A percentile compares a stretch with the other conserved stretches of the same genome.
These are phyloP conservation scores for Neoconidiobolus thromboides DNA, from an alignment of 371 early-diverging fungal genomes.

Conservation along the genomic window DNA sequence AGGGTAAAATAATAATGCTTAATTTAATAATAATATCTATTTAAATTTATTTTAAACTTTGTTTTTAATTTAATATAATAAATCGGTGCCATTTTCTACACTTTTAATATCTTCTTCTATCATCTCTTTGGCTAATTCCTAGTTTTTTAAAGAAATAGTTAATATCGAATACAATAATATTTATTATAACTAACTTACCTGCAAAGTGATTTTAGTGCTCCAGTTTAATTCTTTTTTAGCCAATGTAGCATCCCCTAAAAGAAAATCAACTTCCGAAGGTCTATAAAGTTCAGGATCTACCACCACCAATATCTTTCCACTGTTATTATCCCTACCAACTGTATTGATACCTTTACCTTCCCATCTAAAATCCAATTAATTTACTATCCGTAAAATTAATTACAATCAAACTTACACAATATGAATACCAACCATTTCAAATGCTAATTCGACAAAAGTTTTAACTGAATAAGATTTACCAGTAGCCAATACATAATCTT, in stretches of 20 bases:
- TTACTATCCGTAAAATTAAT: neutral
- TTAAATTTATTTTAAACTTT: no score
- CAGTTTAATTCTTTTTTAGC: constrained; percentile 46
- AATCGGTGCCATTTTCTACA: constrained; percentile 7
- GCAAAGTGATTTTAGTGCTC: constrained; percentile 37
- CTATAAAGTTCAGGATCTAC: constrained; percentile 64
- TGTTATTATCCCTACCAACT: constrained; percentile 42
- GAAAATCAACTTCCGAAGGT: constrained; percentile 67
- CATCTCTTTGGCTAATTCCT: constrained; percentile 46
- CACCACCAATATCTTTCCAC: constrained; percentile 45
- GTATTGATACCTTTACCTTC: constrained; percentile 55
- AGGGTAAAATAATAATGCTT: no score
- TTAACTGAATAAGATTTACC: constrained; percentile 73
- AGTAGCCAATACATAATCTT: constrained; percentile 70
- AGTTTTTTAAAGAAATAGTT: neutral
- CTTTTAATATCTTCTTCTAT: constrained; percentile 42
- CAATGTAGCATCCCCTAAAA: constrained; percentile 61
- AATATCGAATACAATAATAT: neutral
- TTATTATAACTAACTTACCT: neutral
- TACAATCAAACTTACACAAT: constrained; percentile 16
- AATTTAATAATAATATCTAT: no score
- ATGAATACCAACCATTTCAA: constrained; percentile 39
- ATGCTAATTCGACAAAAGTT: constrained; percentile 63
- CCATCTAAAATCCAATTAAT: constrained; percentile 20
- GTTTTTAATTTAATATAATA: no score